A percentile compares a stretch with the other conserved stretches of the same genome.
Evolutionary conservation across 2,329 filamentous ascomycete genomes (phyloP).

Genomic region (Curvularia eragrostidis): DNA sequence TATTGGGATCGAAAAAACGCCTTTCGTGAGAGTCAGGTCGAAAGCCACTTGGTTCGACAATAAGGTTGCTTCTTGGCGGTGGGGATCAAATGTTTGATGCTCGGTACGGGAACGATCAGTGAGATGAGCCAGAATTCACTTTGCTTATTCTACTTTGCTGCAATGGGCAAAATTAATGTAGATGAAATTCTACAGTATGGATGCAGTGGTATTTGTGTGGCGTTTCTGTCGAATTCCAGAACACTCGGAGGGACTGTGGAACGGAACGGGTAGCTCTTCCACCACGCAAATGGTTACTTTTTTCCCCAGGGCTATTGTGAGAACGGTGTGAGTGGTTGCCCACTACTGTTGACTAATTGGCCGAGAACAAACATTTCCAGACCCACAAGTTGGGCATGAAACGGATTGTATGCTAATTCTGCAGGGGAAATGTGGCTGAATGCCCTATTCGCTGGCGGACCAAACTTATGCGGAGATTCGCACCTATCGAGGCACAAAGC

Average conservation of each 20-base stretch:
- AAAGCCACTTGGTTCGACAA: slow-evolving; percentile 28
- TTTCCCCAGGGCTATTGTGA: background rate
- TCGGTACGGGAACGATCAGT: background rate
- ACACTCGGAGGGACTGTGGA: background rate
- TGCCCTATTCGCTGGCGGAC: background rate
- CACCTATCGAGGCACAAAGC: background rate
- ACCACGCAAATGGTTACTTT: too few species aligned
- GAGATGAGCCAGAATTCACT: background rate
- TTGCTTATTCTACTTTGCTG: background rate
- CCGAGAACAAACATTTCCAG: background rate
- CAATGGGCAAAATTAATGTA: too few species aligned
- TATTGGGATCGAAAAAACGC: slow-evolving; percentile 60
- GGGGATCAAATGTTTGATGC: slow-evolving; percentile 5
- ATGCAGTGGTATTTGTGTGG: background rate
- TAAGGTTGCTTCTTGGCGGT: slow-evolving; percentile 16
- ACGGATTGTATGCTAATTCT: background rate
- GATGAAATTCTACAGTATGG: too few species aligned
- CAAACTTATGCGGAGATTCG: background rate
- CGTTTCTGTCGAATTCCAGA: background rate
- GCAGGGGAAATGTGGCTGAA: background rate
- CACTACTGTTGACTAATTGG: background rate
- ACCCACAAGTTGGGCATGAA: background rate
- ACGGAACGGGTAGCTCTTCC: background rate
- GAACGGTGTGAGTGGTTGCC: background rate
- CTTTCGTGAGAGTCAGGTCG: slow-evolving; percentile 39